Percentiles rank a stretch among this genome's conserved stretches.
These are phyloP conservation scores for Penicillium tannophilum DNA, from an alignment of 495 filamentous ascomycete genomes.

Conservation along the genomic window DNA sequence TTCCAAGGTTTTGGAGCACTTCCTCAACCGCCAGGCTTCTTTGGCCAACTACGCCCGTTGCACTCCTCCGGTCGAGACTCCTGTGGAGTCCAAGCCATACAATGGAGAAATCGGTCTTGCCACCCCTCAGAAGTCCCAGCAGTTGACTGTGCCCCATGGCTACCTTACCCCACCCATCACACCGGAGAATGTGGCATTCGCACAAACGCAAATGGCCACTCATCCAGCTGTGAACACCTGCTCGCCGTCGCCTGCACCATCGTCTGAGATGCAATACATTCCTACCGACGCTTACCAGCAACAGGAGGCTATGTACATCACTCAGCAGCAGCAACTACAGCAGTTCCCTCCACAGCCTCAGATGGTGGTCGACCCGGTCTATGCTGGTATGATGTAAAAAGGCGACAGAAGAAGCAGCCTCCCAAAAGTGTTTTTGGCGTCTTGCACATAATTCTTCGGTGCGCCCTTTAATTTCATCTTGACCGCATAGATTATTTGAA, in stretches of 20 bases:
- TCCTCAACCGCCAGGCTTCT: slow-evolving; percentile 80
- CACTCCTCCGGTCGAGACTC: slow-evolving; percentile 67
- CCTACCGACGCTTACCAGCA: slow-evolving; percentile 40
- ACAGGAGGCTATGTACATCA: slow-evolving; percentile 37
- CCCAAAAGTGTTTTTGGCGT: slow-evolving; percentile 28
- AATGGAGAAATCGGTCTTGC: slow-evolving; percentile 57
- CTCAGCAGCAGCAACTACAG: slow-evolving; percentile 29
- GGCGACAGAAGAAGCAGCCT: slow-evolving; percentile 18
- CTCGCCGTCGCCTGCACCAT: slow-evolving; percentile 43
- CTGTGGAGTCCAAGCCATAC: slow-evolving; percentile 57
- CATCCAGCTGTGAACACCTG: slow-evolving; percentile 31
- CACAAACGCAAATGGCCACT: slow-evolving; percentile 31
- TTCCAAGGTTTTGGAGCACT: slow-evolving; percentile 77
- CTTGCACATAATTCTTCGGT: slow-evolving; percentile 30
- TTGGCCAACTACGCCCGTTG: slow-evolving; percentile 70
- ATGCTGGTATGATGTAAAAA: slow-evolving; percentile 32
- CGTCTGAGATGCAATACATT: slow-evolving; percentile 45
- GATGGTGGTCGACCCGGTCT: slow-evolving; percentile 41
- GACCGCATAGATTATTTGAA: slow-evolving; percentile 17
- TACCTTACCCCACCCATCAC: slow-evolving; percentile 96
- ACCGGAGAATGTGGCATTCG: slow-evolving; percentile 73
- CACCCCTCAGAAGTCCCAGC: slow-evolving; percentile 83
- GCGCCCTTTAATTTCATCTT: slow-evolving; percentile 17
- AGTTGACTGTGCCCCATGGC: slow-evolving; percentile 68
- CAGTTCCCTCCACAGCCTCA: slow-evolving; percentile 40